Conservation (phyloP, 805 yeast species). For the Metschnikowia lunata region DNA sequence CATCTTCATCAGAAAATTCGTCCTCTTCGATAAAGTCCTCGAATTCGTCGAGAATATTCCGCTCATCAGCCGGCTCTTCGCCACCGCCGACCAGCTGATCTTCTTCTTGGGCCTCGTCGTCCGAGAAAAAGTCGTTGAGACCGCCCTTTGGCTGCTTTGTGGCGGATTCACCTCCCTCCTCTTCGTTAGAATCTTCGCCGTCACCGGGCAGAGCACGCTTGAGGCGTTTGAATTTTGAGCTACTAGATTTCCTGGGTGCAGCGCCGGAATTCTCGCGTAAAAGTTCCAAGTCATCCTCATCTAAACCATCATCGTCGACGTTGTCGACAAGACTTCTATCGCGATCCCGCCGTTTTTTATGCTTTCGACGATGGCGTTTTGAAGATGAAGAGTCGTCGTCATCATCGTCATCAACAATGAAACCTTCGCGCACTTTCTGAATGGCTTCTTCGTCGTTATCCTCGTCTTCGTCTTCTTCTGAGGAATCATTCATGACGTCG, state of each 20-base stretch:
- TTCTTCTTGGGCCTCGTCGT: constrained; percentile 37
- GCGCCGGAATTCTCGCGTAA: constrained; percentile 87
- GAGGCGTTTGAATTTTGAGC: constrained; percentile 68
- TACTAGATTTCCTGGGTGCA: constrained; percentile 29
- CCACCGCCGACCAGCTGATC: constrained; percentile 24
- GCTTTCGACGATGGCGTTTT: constrained; percentile 22
- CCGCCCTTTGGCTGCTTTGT: constrained; percentile 27
- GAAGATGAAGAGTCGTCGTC: constrained; percentile 41
- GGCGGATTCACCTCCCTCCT: constrained; percentile 7
- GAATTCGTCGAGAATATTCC: constrained; percentile 66
- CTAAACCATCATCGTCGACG: constrained; percentile 60
- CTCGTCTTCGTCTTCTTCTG: constrained; percentile 88
- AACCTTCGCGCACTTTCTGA: constrained; percentile 79
- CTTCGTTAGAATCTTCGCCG: constrained; percentile 29
- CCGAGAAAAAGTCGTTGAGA: constrained; percentile 68
- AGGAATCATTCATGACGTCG: constrained; percentile 56
- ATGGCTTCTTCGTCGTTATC: constrained; percentile 87
- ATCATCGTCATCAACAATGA: constrained; percentile 89
- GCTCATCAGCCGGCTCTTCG: constrained; percentile 18
- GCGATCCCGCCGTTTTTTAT: constrained; percentile 27
- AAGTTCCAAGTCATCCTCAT: constrained; percentile 92
- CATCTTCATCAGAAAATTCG: constrained; percentile 81
- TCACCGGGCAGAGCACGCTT: constrained; percentile 56
- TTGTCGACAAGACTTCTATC: constrained; percentile 7
- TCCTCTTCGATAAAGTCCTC: constrained; percentile 98